Conservation (phyloP, 1,284 basidiomycete species). For the Ceratobasidium papillatum region DNA sequence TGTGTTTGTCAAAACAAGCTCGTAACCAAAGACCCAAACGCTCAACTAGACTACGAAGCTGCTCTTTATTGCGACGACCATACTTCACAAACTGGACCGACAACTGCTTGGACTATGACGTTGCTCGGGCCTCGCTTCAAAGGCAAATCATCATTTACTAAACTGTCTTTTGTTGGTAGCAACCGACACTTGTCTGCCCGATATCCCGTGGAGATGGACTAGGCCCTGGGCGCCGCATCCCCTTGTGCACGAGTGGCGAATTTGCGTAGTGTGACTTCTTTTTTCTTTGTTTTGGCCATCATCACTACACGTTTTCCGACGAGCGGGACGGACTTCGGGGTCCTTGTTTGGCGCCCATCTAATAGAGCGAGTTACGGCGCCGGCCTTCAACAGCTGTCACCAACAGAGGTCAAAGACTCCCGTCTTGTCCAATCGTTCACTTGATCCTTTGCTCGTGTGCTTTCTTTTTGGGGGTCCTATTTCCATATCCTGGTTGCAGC, state of each 20-base stretch:
- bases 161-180: slow-evolving; percentile 13
- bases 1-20: neutral
- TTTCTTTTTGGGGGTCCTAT: slow-evolving; percentile 10
- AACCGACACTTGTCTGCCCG: slow-evolving; percentile 1
- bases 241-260: slow-evolving; percentile 19
- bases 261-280: neutral
- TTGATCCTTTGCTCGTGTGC: slow-evolving; percentile 26
- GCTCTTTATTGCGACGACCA: slow-evolving; percentile 13
- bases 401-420: slow-evolving; percentile 22
- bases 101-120: neutral
- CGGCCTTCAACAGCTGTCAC: slow-evolving; percentile 31
- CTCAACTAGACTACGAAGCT: neutral
- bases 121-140: neutral
- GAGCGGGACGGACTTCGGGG: slow-evolving; percentile 25
- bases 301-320: slow-evolving; percentile 27
- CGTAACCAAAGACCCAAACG: neutral
- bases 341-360: slow-evolving; percentile 21
- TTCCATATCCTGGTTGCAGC: neutral
- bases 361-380: slow-evolving; percentile 9
- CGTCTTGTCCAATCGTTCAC: neutral
- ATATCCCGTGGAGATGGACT: slow-evolving; percentile 5
- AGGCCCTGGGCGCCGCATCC: slow-evolving; percentile 21
- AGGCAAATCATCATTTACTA: neutral
- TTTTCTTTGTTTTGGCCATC: slow-evolving; percentile 5
- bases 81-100: neutral